These are phyloP conservation scores for Arabis hirsuta DNA, from an alignment of 345 rosid genomes.

Conservation along the genomic window DNA sequence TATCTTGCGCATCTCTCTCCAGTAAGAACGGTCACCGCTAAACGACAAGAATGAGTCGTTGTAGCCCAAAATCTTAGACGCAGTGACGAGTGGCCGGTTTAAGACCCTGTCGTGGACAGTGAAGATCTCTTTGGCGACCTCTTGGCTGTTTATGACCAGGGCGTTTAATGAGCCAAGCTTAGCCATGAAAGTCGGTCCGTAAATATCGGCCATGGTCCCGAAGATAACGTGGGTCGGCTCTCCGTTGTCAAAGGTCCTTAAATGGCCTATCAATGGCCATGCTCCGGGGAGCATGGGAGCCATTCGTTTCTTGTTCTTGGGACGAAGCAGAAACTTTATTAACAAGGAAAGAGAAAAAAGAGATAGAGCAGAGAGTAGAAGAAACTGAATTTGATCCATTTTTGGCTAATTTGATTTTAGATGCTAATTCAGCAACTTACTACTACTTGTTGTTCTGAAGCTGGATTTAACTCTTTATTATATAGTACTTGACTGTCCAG, in stretches of 20 bases:
- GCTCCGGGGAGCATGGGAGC: constrained; percentile 44
- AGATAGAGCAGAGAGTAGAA: neutral
- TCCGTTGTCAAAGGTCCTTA: constrained; percentile 24
- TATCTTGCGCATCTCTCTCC: constrained; percentile 55
- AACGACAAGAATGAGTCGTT: constrained; percentile 38
- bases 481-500: too few relatives aligned
- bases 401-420: too few relatives aligned
- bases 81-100: constrained; percentile 39
- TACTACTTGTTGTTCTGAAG: too few relatives aligned
- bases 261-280: constrained; percentile 57
- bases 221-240: constrained; percentile 43
- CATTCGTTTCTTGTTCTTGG: constrained; percentile 15
- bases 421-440: too few relatives aligned
- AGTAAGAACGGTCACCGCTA: constrained; percentile 41
- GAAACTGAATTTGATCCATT: neutral
- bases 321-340: neutral
- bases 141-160: constrained; percentile 45
- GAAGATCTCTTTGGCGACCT: constrained; percentile 47
- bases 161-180: constrained; percentile 37
- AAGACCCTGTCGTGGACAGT: constrained; percentile 40
- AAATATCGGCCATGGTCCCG: constrained; percentile 44
- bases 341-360: neutral
- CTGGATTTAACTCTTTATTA: too few relatives aligned
- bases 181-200: constrained; percentile 47
- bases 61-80: constrained; percentile 35